Base-by-base conservation (phyloP, 345 rosid species). In the Euphorbia tirucalli region DNA sequence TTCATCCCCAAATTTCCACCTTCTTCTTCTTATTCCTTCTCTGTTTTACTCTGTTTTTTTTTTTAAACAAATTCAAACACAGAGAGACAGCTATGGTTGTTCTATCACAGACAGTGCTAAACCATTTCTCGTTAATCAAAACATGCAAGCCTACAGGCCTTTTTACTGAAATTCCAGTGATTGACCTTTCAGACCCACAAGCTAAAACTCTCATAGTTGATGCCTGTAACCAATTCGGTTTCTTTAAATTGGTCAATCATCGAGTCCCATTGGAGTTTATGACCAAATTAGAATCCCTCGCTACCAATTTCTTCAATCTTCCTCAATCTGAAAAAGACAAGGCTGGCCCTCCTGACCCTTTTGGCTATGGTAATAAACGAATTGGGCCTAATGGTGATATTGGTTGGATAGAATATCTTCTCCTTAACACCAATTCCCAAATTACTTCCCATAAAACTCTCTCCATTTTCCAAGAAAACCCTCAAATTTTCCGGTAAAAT, bases 181-280 rank as follows among this genome's bases (percentile, higher is more conserved):
- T 94, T 16, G 80, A 90, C 87, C 54, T 92, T 15, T 46, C 58
- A 37, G 77, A 88, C 82, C 95, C 97, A 2, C 79, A 85, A 30
- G 96, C 97, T 7, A 82, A 80, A 30, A 43, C 57, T 32, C 85
- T 27, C n/a, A 71, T 94, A 4, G 85, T 89, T 0, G 68, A 77
- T 28, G 95, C 97, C 8, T 94, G 90, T 50, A 85, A 82, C 71
- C 93, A 90, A 54, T 81, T 87, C 24, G 98, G 98, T 5, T 89
- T 89, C 85, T 89, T 93, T 84, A 90, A 89, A 73, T 85, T 93
- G 62, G 87, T 89, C 73, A 86, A 87, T 75, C 98, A 93, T 77
- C 95, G 92, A 7, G 85, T 93, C 70, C 82, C 90, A 55, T 37
- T 72, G 56, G 96, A 86, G 57, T 66, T 79, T 72, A 73, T 85